Evolutionary conservation across 1,284 basidiomycete species (phyloP), one percentile per base, ranked within the genome.

Genomic region (Bjerkandera adusta): DNA sequence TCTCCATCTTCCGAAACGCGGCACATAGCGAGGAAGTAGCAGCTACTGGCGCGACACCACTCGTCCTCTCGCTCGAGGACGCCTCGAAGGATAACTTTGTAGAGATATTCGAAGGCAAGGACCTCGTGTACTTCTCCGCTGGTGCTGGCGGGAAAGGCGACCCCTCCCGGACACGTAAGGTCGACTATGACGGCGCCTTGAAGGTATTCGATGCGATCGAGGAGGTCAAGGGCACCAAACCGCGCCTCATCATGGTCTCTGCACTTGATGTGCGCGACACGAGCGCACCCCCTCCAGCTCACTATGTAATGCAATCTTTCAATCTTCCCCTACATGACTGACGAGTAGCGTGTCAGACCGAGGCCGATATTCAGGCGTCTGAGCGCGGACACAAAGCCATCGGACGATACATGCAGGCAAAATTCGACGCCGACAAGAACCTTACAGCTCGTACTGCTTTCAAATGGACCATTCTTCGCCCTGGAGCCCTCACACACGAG

Each of bases 191-290:
- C 42, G 86, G 83, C 2, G 84, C 85, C 0, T 56, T 88, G 45
- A 88, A 87, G 63, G 77, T 85, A 0, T 89, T 82, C 57, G 83
- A 88, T 55, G 86, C 84, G 0, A 72, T 89, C 49, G 83, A 87
- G 57, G 68, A 79, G 0, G 58, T 70, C 27, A 11, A 37, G 11
- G 69, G 72, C 1, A 54, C 65, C 5, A 73, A 73, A 48, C 82
- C 82, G 16, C 64, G 75, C 22, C 61, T 89, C 36, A 71, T 89
- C 32, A 62, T 87, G 41, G 76, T 90, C 27, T 81, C 79, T 8
- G 81, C 82, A 0, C 60, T 85, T n/a, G 85, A 89, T 59, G 63
- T 81, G 1, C 68, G 85, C 18, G 71, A 85, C 58, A 66, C 68
- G 15, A 68, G 73, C 20, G 70, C 70, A 41, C 64, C 71, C 6